Percentiles rank a stretch among this genome's conserved stretches.
phyloP scores from a whole-genome alignment of 75 land plant genomes.

The Pinus albicaulis region DNA sequence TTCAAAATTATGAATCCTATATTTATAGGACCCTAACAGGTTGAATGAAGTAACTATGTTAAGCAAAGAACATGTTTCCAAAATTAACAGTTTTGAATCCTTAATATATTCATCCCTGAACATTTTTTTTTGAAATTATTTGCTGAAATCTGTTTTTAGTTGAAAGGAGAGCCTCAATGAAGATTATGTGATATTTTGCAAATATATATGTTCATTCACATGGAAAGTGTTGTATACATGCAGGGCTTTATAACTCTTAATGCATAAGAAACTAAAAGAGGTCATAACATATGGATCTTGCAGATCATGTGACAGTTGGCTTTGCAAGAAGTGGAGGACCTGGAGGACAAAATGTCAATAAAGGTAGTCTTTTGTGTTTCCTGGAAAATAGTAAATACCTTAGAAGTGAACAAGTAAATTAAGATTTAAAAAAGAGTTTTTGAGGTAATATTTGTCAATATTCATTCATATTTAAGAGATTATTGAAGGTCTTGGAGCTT shows the following conservation, averaged over 20 bases:
- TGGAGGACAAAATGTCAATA: conserved; percentile 98
- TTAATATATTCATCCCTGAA: background rate
- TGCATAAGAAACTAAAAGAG: background rate
- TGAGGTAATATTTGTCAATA: background rate
- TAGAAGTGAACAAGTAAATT: conserved; percentile 1
- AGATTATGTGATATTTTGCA: background rate
- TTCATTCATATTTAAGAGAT: background rate
- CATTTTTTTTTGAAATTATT: background rate
- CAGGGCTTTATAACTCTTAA: background rate
- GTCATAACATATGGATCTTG: background rate
- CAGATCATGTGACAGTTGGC: conserved; percentile 87
- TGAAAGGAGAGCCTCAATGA: background rate
- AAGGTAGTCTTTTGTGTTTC: conserved; percentile 38
- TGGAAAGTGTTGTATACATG: background rate
- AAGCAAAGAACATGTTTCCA: too few species aligned
- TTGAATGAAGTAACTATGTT: too few species aligned
- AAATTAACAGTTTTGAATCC: too few species aligned
- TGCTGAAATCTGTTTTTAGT: too few species aligned
- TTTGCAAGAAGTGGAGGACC: conserved; percentile 99
- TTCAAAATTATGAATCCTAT: too few species aligned
- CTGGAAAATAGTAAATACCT: background rate
- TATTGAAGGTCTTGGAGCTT: background rate
- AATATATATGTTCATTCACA: background rate
- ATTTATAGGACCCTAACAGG: too few species aligned
- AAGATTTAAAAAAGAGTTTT: background rate